Conservation (phyloP, 768 basidiomycete species). For the Leccinellum luteum region DNA sequence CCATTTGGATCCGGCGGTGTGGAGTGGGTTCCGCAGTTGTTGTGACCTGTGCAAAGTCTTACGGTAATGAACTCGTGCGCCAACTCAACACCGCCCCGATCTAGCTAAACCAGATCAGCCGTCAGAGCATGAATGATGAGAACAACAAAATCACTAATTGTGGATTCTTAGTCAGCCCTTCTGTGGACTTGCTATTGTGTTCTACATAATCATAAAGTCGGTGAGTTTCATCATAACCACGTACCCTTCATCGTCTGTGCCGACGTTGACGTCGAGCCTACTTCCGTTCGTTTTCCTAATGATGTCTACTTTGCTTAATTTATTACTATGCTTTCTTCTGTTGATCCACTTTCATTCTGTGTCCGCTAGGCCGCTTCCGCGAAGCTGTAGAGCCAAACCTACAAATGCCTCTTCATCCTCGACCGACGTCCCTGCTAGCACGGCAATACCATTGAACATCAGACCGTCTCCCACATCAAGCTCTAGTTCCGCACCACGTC, state of each 20-base stretch:
- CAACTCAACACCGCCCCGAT: background rate
- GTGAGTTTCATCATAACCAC: background rate
- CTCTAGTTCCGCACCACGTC: background rate
- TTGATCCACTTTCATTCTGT: constrained; percentile 7
- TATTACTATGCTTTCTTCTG: constrained; percentile 5
- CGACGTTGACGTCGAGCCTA: constrained; percentile 1
- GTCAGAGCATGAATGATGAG: too few species aligned
- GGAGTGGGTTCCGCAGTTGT: background rate
- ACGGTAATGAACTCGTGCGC: too few species aligned
- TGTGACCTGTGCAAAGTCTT: too few species aligned
- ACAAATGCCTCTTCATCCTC: background rate
- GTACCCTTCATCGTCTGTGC: background rate
- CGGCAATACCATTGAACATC: background rate
- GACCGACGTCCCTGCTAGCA: background rate
- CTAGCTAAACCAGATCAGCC: too few species aligned
- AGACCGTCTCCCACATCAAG: background rate
- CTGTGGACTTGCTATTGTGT: constrained; percentile 2
- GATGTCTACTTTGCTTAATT: constrained; percentile 2
- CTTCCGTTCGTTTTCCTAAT: background rate
- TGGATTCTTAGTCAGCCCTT: background rate
- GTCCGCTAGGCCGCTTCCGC: constrained; percentile 14
- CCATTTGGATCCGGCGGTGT: background rate
- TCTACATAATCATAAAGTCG: constrained; percentile 7
- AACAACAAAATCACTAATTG: too few species aligned
- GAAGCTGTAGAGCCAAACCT: constrained; percentile 4